These are phyloP conservation scores for Blastomyces silverae DNA, from an alignment of 2,329 filamentous ascomycete genomes.

Conservation along the genomic window DNA sequence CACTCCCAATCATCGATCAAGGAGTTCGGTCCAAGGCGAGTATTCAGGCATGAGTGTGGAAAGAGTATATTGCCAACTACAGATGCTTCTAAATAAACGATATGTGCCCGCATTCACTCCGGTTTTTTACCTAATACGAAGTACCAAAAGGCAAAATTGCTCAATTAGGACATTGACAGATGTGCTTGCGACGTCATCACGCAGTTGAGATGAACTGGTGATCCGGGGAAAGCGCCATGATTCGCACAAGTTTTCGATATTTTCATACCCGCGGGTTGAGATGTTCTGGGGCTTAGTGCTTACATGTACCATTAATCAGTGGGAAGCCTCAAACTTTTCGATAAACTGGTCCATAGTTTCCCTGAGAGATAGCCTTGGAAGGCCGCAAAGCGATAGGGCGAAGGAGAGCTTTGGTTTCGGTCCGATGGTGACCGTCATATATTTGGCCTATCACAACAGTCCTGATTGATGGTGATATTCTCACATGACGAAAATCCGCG, in stretches of 20 bases:
- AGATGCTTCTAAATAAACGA: background rate
- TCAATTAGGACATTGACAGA: background rate
- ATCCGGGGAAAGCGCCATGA: background rate
- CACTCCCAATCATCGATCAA: background rate
- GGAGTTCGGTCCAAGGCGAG: background rate
- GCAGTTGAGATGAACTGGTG: background rate
- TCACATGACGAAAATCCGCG: background rate
- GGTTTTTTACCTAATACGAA: background rate
- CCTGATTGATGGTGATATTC: background rate
- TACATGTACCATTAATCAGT: background rate
- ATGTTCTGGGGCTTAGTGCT: background rate
- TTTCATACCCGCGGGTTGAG: background rate
- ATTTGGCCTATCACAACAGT: background rate
- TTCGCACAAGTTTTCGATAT: constrained; percentile 1
- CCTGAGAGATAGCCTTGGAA: background rate
- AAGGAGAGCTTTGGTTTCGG: background rate
- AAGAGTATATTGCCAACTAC: background rate
- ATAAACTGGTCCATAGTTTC: background rate
- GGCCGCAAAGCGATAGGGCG: background rate
- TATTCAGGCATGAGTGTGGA: background rate
- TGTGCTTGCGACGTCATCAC: background rate
- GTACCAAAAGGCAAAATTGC: background rate
- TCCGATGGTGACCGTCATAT: background rate
- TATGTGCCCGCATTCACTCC: background rate
- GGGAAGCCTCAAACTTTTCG: background rate